Percentiles rank a stretch among this genome's conserved stretches.
phyloP scores from a whole-genome alignment of 805 yeast species.

The Wickerhamiella slavikovae region DNA sequence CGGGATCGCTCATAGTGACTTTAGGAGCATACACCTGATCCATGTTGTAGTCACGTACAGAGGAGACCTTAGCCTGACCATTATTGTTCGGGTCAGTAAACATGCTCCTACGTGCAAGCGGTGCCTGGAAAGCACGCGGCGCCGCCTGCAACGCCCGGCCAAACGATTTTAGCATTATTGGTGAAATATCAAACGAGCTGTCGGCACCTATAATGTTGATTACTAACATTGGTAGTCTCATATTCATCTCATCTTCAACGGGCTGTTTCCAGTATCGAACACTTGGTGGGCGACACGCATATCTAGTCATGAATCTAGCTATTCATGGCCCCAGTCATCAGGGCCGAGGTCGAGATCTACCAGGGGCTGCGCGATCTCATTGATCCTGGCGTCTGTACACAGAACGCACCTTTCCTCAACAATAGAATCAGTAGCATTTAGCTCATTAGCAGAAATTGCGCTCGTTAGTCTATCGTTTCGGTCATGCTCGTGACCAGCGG shows the following conservation, averaged over 20 bases:
- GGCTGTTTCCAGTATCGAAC: no score
- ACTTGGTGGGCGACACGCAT: no score
- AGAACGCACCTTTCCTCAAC: constrained; percentile 47
- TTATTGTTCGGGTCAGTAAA: constrained; percentile 18
- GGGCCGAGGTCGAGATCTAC: no score
- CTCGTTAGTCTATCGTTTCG: not conserved
- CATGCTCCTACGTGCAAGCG: constrained; percentile 9
- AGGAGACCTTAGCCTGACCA: not conserved
- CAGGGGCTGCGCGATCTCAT: constrained; percentile 44
- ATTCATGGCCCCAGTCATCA: no score
- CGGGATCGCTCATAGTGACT: not conserved
- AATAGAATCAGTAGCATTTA: constrained; percentile 29
- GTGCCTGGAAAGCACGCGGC: no score
- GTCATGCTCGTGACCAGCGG: constrained; percentile 15
- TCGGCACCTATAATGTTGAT: no score
- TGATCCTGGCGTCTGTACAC: constrained; percentile 58
- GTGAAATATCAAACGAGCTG: no score
- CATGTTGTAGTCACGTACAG: not conserved
- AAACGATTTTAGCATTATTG: no score
- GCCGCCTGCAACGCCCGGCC: no score
- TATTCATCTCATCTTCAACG: no score
- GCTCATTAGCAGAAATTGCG: not conserved
- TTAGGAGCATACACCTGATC: not conserved
- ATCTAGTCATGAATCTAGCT: no score
- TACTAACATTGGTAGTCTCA: no score